Conservation (phyloP, 441 rosid genomes). For the Pelargonium australe region DNA sequence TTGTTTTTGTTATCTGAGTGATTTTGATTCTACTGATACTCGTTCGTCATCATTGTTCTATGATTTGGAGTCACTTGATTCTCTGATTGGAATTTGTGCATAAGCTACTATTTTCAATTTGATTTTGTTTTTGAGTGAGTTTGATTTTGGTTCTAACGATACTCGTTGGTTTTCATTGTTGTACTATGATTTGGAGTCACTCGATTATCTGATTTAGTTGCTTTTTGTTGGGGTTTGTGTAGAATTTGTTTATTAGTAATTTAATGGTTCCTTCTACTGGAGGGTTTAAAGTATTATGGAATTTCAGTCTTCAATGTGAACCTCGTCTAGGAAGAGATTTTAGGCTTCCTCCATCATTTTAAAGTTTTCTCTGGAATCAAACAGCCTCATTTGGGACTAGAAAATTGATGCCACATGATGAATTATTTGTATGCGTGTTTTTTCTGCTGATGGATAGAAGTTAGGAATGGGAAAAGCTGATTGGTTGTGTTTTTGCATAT, state of each 20-base stretch:
- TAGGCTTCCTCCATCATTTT: not conserved
- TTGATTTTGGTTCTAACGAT: not conserved
- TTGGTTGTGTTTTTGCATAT: not conserved
- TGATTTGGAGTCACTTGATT: not conserved
- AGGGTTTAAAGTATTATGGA: not conserved
- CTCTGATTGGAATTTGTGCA: not conserved
- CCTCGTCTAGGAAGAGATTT: not conserved
- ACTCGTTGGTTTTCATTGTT: too few species aligned
- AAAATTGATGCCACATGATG: not conserved
- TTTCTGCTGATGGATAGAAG: not conserved
- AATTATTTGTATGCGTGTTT: not conserved
- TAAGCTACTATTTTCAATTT: not conserved
- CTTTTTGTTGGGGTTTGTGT: not conserved
- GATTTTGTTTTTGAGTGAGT: not conserved
- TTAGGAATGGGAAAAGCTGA: not conserved
- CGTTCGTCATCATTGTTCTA: not conserved
- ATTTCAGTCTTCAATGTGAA: not conserved
- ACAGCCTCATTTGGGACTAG: not conserved
- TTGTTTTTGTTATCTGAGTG: not conserved
- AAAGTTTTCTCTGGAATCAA: conserved; percentile 10
- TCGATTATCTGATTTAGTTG: not conserved
- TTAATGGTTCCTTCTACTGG: not conserved
- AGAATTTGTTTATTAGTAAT: not conserved
- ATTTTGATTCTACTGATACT: not conserved
- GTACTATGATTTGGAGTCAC: too few species aligned